Conservation (phyloP, 345 rosid species). For the Citrus cavaleriei region DNA sequence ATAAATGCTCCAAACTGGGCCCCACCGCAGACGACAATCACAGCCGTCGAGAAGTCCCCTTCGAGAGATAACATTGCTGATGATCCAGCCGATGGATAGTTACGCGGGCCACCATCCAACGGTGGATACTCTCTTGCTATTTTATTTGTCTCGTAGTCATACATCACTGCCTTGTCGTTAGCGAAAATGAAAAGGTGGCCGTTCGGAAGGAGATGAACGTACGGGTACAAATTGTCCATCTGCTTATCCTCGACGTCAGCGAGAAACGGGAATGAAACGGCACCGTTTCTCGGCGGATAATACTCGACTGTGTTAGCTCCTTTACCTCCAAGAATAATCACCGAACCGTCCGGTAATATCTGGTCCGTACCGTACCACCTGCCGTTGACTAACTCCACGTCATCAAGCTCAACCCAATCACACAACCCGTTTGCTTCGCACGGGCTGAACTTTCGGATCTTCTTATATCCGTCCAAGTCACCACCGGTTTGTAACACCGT, state of each 20-base stretch:
- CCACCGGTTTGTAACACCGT: conserved; percentile 80
- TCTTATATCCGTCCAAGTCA: conserved; percentile 45
- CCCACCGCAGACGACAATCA: conserved; percentile 79
- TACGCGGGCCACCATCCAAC: conserved; percentile 76
- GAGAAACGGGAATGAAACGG: conserved; percentile 63
- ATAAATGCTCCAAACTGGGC: conserved; percentile 74
- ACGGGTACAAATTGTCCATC: conserved; percentile 91
- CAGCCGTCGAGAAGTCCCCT: conserved; percentile 50
- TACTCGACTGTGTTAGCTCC: conserved; percentile 61
- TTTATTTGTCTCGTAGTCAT: conserved; percentile 44
- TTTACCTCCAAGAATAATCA: conserved; percentile 70
- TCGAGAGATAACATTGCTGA: conserved; percentile 66
- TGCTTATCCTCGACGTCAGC: conserved; percentile 64
- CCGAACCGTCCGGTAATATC: conserved; percentile 67
- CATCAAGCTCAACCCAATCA: conserved; percentile 67
- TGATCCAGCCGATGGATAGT: conserved; percentile 84
- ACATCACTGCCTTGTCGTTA: conserved; percentile 65
- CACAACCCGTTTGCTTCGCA: conserved; percentile 40
- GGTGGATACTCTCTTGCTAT: conserved; percentile 58
- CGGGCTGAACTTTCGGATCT: conserved; percentile 56
- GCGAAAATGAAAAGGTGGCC: conserved; percentile 81
- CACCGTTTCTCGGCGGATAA: conserved; percentile 55
- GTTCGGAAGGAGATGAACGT: conserved; percentile 83
- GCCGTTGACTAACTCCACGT: conserved; percentile 40
- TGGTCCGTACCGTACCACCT: conserved; percentile 75